A percentile compares a stretch with the other conserved stretches of the same genome.
phyloP scores from a whole-genome alignment of 768 basidiomycete species.

The Exidia glandulosa region DNA sequence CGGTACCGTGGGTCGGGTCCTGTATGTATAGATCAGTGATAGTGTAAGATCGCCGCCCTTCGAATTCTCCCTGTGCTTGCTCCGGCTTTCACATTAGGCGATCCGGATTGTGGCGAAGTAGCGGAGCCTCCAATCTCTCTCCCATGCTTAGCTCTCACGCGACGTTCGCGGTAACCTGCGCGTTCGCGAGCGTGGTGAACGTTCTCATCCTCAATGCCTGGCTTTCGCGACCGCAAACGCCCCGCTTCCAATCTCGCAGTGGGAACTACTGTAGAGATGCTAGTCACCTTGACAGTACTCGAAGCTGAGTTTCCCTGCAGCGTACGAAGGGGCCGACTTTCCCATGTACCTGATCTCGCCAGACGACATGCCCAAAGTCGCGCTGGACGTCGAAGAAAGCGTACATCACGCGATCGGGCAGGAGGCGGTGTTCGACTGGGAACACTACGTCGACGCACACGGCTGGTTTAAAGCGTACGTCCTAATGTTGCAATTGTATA shows the following conservation, averaged over 20 bases:
- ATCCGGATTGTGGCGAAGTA: too few relatives aligned
- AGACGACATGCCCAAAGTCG: background rate
- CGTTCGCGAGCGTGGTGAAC: background rate
- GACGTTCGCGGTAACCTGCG: background rate
- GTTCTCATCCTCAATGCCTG: background rate
- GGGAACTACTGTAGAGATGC: background rate
- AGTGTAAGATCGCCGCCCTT: too few relatives aligned
- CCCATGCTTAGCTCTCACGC: background rate
- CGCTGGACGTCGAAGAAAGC: background rate
- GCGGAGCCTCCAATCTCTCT: too few relatives aligned
- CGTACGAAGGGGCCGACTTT: background rate
- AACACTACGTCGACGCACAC: background rate
- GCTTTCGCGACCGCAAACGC: background rate
- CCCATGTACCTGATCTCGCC: background rate
- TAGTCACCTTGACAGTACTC: too few relatives aligned
- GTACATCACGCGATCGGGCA: background rate
- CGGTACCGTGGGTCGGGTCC: too few relatives aligned
- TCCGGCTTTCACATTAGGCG: too few relatives aligned
- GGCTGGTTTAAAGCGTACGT: background rate
- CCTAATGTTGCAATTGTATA: background rate
- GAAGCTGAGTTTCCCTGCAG: background rate
- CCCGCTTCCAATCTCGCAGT: background rate
- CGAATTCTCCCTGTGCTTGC: too few relatives aligned
- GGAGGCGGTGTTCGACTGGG: background rate
- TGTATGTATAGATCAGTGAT: too few relatives aligned